Evolutionary conservation across 768 basidiomycete genomes (phyloP).

Genomic region (Boletales sp.): DNA sequence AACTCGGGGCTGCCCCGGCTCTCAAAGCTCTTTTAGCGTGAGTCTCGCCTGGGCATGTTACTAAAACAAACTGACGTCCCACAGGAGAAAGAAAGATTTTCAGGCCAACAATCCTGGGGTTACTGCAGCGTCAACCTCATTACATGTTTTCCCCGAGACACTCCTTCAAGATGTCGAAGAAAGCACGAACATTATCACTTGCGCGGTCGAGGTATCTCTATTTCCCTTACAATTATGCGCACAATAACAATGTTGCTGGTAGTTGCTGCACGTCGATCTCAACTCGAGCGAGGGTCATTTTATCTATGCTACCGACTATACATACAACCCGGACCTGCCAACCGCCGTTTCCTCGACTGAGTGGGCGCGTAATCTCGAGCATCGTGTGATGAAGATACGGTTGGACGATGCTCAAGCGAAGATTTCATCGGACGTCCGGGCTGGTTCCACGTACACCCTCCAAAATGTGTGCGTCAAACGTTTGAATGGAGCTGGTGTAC

Average conservation of each 20-base stretch:
- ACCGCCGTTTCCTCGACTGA: constrained; percentile 23
- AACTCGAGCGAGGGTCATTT: constrained; percentile 33
- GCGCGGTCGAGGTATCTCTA: constrained; percentile 52
- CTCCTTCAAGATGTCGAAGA: constrained; percentile 46
- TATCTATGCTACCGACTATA: constrained; percentile 67
- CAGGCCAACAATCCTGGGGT: constrained; percentile 17
- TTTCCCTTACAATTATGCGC: neutral
- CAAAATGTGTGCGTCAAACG: constrained; percentile 47
- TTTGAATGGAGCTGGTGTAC: constrained; percentile 1
- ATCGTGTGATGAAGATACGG: constrained; percentile 48
- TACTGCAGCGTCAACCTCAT: constrained; percentile 21
- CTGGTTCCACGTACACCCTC: constrained; percentile 46
- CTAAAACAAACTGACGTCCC: constrained; percentile 4
- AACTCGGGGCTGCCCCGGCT: constrained; percentile 32
- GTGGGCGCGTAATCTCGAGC: constrained; percentile 46
- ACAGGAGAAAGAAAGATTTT: constrained; percentile 50
- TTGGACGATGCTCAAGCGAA: constrained; percentile 47
- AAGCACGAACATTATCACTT: constrained; percentile 45
- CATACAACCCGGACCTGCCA: constrained; percentile 43
- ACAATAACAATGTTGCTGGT: neutral
- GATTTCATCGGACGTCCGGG: constrained; percentile 34
- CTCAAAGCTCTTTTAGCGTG: constrained; percentile 54
- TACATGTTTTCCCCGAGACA: constrained; percentile 38
- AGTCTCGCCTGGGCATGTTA: constrained; percentile 17
- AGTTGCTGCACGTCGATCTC: constrained; percentile 47